Evolutionary conservation across 2,329 filamentous ascomycete species (phyloP).

Genomic region (Mollisia scopiformis): DNA sequence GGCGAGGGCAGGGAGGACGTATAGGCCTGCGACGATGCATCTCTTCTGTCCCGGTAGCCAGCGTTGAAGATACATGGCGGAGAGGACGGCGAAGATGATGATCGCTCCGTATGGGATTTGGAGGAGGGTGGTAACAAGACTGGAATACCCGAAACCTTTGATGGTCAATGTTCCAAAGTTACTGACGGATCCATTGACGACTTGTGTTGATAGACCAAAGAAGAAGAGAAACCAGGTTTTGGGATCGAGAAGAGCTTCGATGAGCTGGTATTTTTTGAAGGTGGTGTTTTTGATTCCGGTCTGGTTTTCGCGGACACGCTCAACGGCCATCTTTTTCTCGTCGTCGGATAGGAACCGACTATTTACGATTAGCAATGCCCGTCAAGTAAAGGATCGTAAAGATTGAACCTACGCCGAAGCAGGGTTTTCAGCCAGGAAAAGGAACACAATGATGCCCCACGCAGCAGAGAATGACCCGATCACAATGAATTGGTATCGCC

Average conservation of each 20-base stretch:
- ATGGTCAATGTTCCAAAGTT: conserved; percentile 2
- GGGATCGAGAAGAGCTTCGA: conserved; percentile 44
- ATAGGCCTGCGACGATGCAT: no score
- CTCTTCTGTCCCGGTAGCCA: no score
- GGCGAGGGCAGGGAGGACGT: no score
- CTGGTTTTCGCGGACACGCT: conserved; percentile 28
- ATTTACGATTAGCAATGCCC: conserved; percentile 41
- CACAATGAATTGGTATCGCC: neutral
- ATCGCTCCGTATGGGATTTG: conserved; percentile 1
- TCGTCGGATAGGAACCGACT: conserved; percentile 35
- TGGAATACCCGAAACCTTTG: neutral
- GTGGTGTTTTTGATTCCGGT: conserved; percentile 13
- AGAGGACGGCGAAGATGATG: conserved; percentile 30
- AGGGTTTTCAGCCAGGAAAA: conserved; percentile 2
- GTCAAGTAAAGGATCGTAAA: conserved; percentile 14
- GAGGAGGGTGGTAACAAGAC: neutral
- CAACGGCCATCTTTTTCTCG: conserved; percentile 26
- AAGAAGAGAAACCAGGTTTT: conserved; percentile 37
- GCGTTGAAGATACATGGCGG: conserved; percentile 4
- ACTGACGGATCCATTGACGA: neutral
- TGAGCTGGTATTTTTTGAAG: conserved; percentile 20
- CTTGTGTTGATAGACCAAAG: neutral
- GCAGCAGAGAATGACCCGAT: neutral
- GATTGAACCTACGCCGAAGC: conserved; percentile 25
- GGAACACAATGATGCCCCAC: neutral